Percentiles rank a stretch among this genome's conserved stretches.
phyloP scores from a whole-genome alignment of 495 filamentous ascomycete species.

The Mycothermus thermophilus region DNA sequence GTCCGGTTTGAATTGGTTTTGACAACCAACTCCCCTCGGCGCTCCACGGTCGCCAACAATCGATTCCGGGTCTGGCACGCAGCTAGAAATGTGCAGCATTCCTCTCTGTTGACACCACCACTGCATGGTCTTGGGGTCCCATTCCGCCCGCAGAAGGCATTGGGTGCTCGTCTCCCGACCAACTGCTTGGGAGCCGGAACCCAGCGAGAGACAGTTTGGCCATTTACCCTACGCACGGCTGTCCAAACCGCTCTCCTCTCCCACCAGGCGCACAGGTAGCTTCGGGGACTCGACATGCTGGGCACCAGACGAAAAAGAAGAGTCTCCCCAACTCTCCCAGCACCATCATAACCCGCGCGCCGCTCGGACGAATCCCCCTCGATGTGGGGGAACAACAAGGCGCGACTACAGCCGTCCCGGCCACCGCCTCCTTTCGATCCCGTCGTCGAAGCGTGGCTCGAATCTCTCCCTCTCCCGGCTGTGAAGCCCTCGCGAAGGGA shows the following conservation, averaged over 20 bases:
- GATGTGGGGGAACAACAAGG: constrained; percentile 2
- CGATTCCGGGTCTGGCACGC: constrained; percentile 1
- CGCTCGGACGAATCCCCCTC: background rate
- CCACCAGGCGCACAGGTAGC: background rate
- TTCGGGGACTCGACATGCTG: constrained; percentile 7
- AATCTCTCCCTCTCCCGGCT: constrained; percentile 7
- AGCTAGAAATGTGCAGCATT: constrained; percentile 2
- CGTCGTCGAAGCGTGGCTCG: constrained; percentile 16
- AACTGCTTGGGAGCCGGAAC: background rate
- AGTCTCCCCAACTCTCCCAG: background rate
- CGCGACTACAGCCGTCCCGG: constrained; percentile 5
- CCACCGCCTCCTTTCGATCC: constrained; percentile 7
- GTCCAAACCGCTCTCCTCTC: background rate
- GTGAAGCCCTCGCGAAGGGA: constrained; percentile 8
- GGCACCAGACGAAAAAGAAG: background rate
- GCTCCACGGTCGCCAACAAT: too few relatives aligned
- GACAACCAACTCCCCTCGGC: background rate
- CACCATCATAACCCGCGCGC: constrained; percentile 1
- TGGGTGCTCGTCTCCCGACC: background rate
- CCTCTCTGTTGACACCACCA: constrained; percentile 1
- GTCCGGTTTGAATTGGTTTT: constrained; percentile 1
- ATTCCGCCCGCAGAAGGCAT: background rate
- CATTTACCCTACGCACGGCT: background rate
- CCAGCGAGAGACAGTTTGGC: background rate
- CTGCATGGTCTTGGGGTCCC: background rate